A percentile compares a stretch with the other conserved stretches of the same genome.
These are phyloP conservation scores for Linnemannia schmuckeri DNA, from an alignment of 192 early-diverging fungal genomes.

Conservation along the genomic window DNA sequence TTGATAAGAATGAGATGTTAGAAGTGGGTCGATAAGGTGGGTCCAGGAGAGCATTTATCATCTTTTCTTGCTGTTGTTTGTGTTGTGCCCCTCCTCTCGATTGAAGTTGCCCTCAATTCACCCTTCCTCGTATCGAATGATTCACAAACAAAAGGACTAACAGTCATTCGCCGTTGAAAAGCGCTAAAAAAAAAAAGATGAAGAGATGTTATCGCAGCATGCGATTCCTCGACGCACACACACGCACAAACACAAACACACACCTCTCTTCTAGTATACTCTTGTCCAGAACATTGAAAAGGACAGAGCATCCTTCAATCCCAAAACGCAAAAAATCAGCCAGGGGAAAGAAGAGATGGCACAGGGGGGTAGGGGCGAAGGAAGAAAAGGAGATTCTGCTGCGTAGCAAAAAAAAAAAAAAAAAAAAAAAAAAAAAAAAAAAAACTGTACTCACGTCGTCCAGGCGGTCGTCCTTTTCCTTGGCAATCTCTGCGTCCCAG, in stretches of 20 bases:
- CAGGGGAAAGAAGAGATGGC: not conserved
- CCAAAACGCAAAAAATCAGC: not conserved
- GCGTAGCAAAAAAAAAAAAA: not conserved
- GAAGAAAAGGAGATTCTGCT: slow-evolving; percentile 2
- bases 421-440: not conserved
- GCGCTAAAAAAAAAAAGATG: not conserved
- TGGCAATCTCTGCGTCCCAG: slow-evolving; percentile 74
- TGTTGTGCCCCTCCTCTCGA: no score
- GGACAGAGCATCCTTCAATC: not conserved
- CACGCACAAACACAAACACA: not conserved
- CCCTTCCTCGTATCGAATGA: not conserved
- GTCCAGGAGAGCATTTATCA: not conserved
- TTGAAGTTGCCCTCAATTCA: not conserved
- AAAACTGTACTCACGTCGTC: slow-evolving; percentile 68
- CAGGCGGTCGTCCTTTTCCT: slow-evolving; percentile 86
- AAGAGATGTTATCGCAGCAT: not conserved
- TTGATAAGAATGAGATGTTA: not conserved
- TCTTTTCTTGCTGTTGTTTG: not conserved
- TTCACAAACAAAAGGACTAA: not conserved
- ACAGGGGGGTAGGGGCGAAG: not conserved
- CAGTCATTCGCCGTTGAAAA: not conserved
- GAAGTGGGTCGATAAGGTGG: not conserved
- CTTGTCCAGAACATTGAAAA: no score
- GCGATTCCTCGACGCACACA: not conserved
- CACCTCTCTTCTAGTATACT: no score